Evolutionary conservation across 495 filamentous ascomycete species (phyloP).

Genomic region (Neurospora pannonica): DNA sequence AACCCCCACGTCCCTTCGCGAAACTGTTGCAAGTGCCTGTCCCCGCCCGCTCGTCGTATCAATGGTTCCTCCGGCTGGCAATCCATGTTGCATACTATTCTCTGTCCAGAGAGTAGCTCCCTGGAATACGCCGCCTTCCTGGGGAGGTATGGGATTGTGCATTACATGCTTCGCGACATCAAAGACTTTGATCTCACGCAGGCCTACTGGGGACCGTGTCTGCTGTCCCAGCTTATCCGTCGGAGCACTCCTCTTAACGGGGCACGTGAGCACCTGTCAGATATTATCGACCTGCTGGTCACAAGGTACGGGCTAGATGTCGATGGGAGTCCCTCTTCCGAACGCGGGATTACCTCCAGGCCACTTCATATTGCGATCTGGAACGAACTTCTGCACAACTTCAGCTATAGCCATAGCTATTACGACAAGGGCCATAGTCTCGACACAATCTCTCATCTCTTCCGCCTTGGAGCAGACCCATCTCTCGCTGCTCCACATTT

Average conservation of each 20-base stretch:
- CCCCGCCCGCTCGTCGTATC: background rate
- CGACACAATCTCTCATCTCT: background rate
- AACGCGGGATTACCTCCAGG: background rate
- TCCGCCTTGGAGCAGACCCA: background rate
- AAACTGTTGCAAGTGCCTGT: background rate
- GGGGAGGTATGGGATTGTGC: background rate
- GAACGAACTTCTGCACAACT: too few relatives aligned
- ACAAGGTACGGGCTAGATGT: background rate
- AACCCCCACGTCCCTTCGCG: background rate
- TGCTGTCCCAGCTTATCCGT: background rate
- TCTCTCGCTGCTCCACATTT: background rate
- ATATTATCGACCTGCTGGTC: background rate
- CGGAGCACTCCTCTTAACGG: background rate
- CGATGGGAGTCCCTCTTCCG: background rate
- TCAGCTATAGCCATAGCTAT: too few relatives aligned
- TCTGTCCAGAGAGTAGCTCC: background rate
- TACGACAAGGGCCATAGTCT: background rate
- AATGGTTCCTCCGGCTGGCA: background rate
- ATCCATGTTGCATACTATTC: background rate
- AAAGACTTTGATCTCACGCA: background rate
- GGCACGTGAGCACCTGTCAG: background rate
- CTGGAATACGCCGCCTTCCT: too few relatives aligned
- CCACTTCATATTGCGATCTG: background rate
- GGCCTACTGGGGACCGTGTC: background rate
- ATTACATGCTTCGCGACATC: background rate